Evolutionary conservation across 2,329 filamentous ascomycete genomes (phyloP).

Genomic region (Annulohypoxylon truncatum): DNA sequence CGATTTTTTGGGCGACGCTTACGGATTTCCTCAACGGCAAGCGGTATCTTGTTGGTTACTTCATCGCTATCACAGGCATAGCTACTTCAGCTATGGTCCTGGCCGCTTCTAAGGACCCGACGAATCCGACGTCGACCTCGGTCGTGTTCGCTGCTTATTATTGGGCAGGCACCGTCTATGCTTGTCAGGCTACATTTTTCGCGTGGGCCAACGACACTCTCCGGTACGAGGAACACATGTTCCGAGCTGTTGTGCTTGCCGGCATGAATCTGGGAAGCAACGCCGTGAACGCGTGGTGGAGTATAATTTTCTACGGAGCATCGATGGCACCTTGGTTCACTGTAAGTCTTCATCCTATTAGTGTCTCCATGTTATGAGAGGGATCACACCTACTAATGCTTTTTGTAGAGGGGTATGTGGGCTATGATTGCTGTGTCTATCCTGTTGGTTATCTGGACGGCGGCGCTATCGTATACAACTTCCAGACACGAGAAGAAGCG

Average conservation of each 20-base stretch:
- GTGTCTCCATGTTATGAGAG: background rate
- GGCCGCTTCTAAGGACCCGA: conserved; percentile 58
- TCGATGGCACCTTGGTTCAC: conserved; percentile 74
- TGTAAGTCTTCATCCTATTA: conserved; percentile 54
- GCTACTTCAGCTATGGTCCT: conserved; percentile 72
- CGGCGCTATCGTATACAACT: conserved; percentile 61
- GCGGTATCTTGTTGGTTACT: conserved; percentile 74
- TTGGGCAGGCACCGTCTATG: conserved; percentile 76
- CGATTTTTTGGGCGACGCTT: conserved; percentile 75
- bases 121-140: conserved; percentile 56
- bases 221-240: conserved; percentile 70
- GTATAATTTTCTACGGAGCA: conserved; percentile 76
- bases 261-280: conserved; percentile 78
- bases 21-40: conserved; percentile 74
- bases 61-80: conserved; percentile 73
- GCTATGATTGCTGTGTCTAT: conserved; percentile 76
- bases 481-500: conserved; percentile 51
- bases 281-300: conserved; percentile 79
- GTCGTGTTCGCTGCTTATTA: conserved; percentile 75
- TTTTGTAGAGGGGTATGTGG: conserved; percentile 72
- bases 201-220: conserved; percentile 80
- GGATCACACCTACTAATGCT: background rate
- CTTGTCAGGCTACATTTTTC: conserved; percentile 79
- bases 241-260: conserved; percentile 74
- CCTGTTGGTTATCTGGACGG: conserved; percentile 70